Evolutionary conservation across 2,329 filamentous ascomycete species (phyloP), one percentile per base, ranked within the genome.

Genomic region (Curvularia sp.): DNA sequence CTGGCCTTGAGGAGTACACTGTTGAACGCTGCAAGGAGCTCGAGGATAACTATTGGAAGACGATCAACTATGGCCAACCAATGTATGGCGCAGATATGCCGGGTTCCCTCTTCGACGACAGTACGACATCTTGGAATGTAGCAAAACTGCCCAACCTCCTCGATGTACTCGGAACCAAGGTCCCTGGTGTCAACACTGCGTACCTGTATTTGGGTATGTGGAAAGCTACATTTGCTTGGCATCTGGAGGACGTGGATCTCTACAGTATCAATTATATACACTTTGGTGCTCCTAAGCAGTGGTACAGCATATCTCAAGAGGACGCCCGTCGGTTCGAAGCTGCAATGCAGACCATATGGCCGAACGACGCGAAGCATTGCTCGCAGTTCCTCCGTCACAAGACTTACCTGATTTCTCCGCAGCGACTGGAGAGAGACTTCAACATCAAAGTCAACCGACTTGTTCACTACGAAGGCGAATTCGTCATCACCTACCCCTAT

Each of bases 201-300:
- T 99, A 99, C 73, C 86, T 99, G 1, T 99, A 99, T 74, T 84
- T 99, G 59, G 95, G 95, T 42, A 99, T 99, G 95, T 99, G 95
- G 95, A 98, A 98, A 78, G 94, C 95, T 12, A 98, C 95, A 0
- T 99, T 99, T 76, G 95, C 95, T 8, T 99, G 95, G 95, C 95
- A 99, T 84, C 81, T 99, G 52, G 95, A 99, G 76, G 95, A 99
- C 75, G 94, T 99, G 41, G 95, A 99, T 80, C 86, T 99, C 4
- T 99, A 99, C 86, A 98, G 93, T 76, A 99, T 99, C 84, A 99
- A 99, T 80, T 99, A 97, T 77, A 93, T 99, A 59, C 95, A 99
- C 74, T 99, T 99, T 76, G 95, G 95, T 53, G 95, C 95, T 1
- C 95, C 95, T 0, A 99, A 99, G 79, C 95, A 99, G 77, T 99